Evolutionary conservation across 177 flowering plant genomes (phyloP).

Genomic region (Vitis hybrid): DNA sequence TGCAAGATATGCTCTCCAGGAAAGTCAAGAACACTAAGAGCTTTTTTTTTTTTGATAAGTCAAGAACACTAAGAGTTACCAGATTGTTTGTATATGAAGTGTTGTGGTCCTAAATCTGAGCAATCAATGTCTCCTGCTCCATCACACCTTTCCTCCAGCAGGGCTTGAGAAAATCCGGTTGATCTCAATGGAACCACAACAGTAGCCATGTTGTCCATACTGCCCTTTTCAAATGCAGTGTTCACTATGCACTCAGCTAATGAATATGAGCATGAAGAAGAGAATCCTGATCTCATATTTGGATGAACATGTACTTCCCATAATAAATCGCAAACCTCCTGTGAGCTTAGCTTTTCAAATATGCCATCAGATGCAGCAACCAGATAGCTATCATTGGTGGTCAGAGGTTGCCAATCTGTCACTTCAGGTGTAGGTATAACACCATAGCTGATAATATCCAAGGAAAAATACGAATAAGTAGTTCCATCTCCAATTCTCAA

Average conservation of each 20-base stretch:
- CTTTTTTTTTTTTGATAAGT: background rate
- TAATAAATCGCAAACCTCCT: constrained; percentile 87
- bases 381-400: constrained; percentile 72
- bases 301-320: constrained; percentile 52
- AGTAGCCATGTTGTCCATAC: constrained; percentile 93
- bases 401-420: constrained; percentile 83
- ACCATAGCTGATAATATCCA: constrained; percentile 64
- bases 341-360: constrained; percentile 75
- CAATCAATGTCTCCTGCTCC: constrained; percentile 27
- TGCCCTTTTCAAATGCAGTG: constrained; percentile 79
- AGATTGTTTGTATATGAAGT: constrained; percentile 27
- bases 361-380: constrained; percentile 96
- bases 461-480: constrained; percentile 18
- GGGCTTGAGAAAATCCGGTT: constrained; percentile 23
- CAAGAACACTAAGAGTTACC: constrained; percentile 31
- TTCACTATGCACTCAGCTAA: constrained; percentile 84
- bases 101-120: constrained; percentile 25
- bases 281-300: constrained; percentile 24
- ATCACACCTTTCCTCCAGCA: constrained; percentile 27
- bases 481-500: background rate
- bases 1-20: background rate
- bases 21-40: background rate
- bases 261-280: constrained; percentile 54
- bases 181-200: constrained; percentile 71
- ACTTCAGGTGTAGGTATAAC: constrained; percentile 93